Evolutionary conservation across 805 yeast genomes (phyloP).

Genomic region (Lipomyces orientalis): DNA sequence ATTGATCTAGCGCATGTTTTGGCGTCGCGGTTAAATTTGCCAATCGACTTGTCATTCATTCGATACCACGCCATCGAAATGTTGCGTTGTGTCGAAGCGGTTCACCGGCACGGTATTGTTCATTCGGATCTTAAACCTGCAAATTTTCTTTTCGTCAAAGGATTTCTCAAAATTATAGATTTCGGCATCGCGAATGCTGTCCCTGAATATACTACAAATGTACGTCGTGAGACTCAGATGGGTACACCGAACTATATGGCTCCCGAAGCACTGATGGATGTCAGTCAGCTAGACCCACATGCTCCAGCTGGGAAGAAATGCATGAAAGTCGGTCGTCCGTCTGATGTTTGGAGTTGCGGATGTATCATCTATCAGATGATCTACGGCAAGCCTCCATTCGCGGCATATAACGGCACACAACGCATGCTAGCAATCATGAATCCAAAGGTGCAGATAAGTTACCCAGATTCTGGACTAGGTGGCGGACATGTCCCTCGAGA

Average conservation of each 20-base stretch:
- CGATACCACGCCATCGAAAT: conserved; percentile 79
- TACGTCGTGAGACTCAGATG: conserved; percentile 86
- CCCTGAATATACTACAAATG: conserved; percentile 88
- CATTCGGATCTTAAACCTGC: conserved; percentile 79
- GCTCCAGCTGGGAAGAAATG: conserved; percentile 49
- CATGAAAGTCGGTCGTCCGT: conserved; percentile 86
- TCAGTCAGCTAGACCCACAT: conserved; percentile 47
- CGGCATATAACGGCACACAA: conserved; percentile 73
- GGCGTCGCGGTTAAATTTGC: conserved; percentile 56
- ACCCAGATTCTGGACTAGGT: conserved; percentile 66
- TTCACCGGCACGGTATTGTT: conserved; percentile 85
- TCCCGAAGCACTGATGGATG: conserved; percentile 86
- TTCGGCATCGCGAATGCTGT: conserved; percentile 92
- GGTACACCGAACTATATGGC: conserved; percentile 99
- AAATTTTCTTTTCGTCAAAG: conserved; percentile 64
- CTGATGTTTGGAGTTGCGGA: conserved; percentile 98
- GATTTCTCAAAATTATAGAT: conserved; percentile 85
- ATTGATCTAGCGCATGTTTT: conserved; percentile 85
- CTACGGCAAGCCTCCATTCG: conserved; percentile 92
- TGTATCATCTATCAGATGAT: conserved; percentile 95
- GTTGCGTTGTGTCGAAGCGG: conserved; percentile 80
- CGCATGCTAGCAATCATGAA: conserved; percentile 84
- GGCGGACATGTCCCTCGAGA: conserved; percentile 68
- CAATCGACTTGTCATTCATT: conserved; percentile 75
- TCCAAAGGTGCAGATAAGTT: conserved; percentile 73